These are phyloP conservation scores for Leishmania major DNA, from an alignment of 208 protist species.

Conservation along the genomic window DNA sequence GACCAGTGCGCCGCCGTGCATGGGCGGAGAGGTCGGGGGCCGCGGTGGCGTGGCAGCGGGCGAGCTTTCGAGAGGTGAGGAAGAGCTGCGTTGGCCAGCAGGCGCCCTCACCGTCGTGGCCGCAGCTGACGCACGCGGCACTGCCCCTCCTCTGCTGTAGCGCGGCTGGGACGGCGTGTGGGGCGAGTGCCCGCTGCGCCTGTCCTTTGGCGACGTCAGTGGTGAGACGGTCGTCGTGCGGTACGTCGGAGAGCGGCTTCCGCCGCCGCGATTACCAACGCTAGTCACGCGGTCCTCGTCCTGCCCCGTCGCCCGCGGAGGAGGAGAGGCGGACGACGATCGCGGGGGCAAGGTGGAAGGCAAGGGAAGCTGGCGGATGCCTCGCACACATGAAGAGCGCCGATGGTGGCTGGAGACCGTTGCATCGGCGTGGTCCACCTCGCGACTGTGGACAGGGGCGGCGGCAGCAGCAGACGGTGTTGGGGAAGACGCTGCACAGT, in stretches of 20 bases:
- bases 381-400: slow-evolving; percentile 17
- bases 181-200: background rate
- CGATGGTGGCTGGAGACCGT: background rate
- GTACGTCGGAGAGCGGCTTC: slow-evolving; percentile 24
- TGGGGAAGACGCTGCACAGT: background rate
- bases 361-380: background rate
- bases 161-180: background rate
- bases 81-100: background rate
- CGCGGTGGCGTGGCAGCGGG: slow-evolving; percentile 6
- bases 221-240: slow-evolving; percentile 30
- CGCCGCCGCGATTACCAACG: background rate
- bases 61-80: background rate
- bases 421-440: background rate
- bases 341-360: background rate
- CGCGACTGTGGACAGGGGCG: background rate
- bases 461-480: background rate
- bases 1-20: slow-evolving; percentile 1
- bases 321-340: slow-evolving; percentile 6
- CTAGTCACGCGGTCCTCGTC: background rate
- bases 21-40: slow-evolving; percentile 4
- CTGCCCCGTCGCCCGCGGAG: background rate
- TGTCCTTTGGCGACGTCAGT: slow-evolving; percentile 9
- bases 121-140: background rate
- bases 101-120: background rate
- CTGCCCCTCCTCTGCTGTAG: background rate